Evolutionary conservation across 2,329 filamentous ascomycete genomes (phyloP).

Genomic region (Pestalotiopsis sp.): DNA sequence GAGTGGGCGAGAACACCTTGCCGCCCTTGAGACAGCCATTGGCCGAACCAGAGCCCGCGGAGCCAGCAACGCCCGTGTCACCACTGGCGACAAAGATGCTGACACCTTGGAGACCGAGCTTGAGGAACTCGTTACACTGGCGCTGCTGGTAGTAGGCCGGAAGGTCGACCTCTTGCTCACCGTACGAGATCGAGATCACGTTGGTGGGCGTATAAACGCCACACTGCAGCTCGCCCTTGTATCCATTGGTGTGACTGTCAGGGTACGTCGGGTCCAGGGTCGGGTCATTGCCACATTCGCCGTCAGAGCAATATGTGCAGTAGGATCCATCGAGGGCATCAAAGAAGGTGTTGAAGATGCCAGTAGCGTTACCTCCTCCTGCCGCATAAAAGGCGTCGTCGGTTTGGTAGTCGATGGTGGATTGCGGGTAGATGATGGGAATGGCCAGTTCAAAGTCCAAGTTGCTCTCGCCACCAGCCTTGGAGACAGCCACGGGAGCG

Average conservation of each 20-base stretch:
- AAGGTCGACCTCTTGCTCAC: conserved; percentile 51
- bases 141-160: conserved; percentile 48
- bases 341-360: conserved; percentile 52
- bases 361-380: conserved; percentile 33
- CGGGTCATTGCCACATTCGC: conserved; percentile 24
- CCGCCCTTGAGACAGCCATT: conserved; percentile 23
- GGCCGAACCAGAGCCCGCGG: conserved; percentile 17
- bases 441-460: conserved; percentile 45
- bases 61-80: conserved; percentile 15
- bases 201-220: conserved; percentile 46
- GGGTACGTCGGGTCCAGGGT: conserved; percentile 33
- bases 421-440: conserved; percentile 41
- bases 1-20: conserved; percentile 42
- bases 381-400: conserved; percentile 36
- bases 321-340: conserved; percentile 25
- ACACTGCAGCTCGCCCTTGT: conserved; percentile 45
- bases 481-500: conserved; percentile 49
- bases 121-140: conserved; percentile 55
- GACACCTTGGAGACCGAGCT: conserved; percentile 34
- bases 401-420: conserved; percentile 36
- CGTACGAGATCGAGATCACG: conserved; percentile 56
- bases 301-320: conserved; percentile 24
- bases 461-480: conserved; percentile 57
- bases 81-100: conserved; percentile 16
- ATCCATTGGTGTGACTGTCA: conserved; percentile 40